Evolutionary conservation across 2,329 filamentous ascomycete species (phyloP), one percentile per base, ranked within the genome.

Genomic region (Neofusicoccum parvum): DNA sequence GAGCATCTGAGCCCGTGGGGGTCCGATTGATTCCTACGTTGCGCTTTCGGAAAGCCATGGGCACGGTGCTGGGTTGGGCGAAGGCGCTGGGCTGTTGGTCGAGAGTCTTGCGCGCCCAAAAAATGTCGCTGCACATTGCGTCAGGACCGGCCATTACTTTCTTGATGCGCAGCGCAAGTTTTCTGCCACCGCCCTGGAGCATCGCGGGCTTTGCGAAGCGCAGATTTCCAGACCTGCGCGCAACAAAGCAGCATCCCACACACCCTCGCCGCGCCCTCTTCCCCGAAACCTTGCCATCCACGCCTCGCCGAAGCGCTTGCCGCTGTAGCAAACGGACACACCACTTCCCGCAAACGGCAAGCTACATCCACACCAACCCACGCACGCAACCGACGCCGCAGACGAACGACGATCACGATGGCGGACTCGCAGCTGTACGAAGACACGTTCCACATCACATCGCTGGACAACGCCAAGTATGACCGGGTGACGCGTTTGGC

Each of bases 341-440:
- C 54, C 10, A 20, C 17, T 27, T 20, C 17, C 36, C 20, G 39
- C 43, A 50, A 62, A 49, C 36, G 5, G n/a, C 17, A 27, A 32
- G 7, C n/a, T 15, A 49, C 20, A 12, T 17, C 10, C 36, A 37
- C 32, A 27, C 10, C 32, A 12, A 41, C 37, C 4, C 20, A 3
- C 27, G 20, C 39, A 41, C 46, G 41, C 11, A 15, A 49, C 17
- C 46, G 5, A 15, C 45, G 36, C 43, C 45, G 17, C 45, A 32
- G 10, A 36, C n/a, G 11, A 46, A 20, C 39, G 17, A 45, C 48
- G 15, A 36, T 15, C 50, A 83, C 81, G 70, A 88, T 92, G 80
- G 90, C 91, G 71, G 94, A 98, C 82, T 90, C 94, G 66, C 90
- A 95, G 74, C 91, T 98, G 79, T 96, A 96, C 81, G 93, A 97